These are phyloP conservation scores for Hyphopichia buzzinii DNA, from an alignment of 1,139 yeast genomes.

Conservation along the genomic window DNA sequence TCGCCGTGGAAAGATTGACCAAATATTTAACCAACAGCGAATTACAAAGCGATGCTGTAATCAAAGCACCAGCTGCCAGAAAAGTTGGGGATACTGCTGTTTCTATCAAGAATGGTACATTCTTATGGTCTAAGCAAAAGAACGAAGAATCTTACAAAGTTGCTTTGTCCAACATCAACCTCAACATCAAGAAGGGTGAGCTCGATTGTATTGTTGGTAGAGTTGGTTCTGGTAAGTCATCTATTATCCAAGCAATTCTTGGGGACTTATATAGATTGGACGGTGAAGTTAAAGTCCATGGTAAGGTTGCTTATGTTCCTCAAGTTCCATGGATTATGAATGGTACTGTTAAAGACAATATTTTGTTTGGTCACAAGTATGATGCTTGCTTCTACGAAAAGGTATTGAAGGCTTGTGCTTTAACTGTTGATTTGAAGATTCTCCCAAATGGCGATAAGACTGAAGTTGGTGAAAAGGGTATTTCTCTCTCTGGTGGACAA, in stretches of 20 bases:
- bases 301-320: constrained; percentile 85
- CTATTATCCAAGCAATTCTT: constrained; percentile 75
- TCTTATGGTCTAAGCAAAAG: constrained; percentile 83
- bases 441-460: constrained; percentile 89
- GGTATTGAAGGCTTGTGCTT: constrained; percentile 86
- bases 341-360: constrained; percentile 86
- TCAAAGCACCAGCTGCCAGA: constrained; percentile 49
- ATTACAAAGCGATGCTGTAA: constrained; percentile 76
- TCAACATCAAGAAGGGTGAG: constrained; percentile 73
- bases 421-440: constrained; percentile 72
- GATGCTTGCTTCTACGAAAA: constrained; percentile 77
- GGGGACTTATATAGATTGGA: constrained; percentile 82
- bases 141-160: constrained; percentile 59
- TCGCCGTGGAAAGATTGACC: constrained; percentile 75
- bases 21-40: constrained; percentile 75
- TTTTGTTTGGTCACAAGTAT: constrained; percentile 81
- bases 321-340: constrained; percentile 94
- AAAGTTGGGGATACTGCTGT: constrained; percentile 69
- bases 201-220: constrained; percentile 86
- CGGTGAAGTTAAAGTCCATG: constrained; percentile 74
- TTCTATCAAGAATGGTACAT: constrained; percentile 69
- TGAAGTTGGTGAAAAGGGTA: constrained; percentile 95
- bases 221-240: constrained; percentile 92
- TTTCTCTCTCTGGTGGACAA: constrained; percentile 94
- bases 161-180: constrained; percentile 71